phyloP scores from a whole-genome alignment of 2,329 filamentous ascomycete species.

The Colletotrichum echinochloae region DNA sequence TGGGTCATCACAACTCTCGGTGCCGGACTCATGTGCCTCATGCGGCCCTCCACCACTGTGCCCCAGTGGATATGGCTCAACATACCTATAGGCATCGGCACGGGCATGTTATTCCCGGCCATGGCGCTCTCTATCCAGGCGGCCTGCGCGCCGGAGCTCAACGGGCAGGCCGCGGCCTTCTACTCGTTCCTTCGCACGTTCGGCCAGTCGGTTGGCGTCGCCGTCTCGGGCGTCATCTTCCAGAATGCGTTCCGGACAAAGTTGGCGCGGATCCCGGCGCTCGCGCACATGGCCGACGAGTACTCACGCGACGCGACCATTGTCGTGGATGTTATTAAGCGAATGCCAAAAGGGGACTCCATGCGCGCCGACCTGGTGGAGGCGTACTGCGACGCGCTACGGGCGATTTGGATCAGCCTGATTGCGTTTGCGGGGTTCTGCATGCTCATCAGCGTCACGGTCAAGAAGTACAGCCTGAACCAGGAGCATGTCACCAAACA shows the following conservation, averaged over 20 bases:
- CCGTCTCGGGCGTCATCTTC: conserved; percentile 76
- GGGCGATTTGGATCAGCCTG: conserved; percentile 50
- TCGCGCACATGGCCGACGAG: conserved; percentile 55
- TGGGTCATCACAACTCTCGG: conserved; percentile 72
- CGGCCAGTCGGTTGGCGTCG: conserved; percentile 74
- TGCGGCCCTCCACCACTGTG: conserved; percentile 61
- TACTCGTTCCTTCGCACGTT: conserved; percentile 75
- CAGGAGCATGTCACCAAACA: conserved; percentile 50
- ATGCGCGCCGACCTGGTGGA: conserved; percentile 43
- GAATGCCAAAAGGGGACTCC: conserved; percentile 52
- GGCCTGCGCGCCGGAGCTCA: conserved; percentile 57
- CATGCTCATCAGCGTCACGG: conserved; percentile 48
- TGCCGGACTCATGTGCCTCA: conserved; percentile 64
- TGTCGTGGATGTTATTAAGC: conserved; percentile 68
- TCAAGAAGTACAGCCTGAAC: conserved; percentile 48
- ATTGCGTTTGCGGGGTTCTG: conserved; percentile 47
- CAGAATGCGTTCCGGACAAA: conserved; percentile 71
- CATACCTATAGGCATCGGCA: conserved; percentile 69
- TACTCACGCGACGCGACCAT: conserved; percentile 70
- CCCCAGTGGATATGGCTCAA: conserved; percentile 71
- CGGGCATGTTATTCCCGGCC: conserved; percentile 74
- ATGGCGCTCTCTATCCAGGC: conserved; percentile 74
- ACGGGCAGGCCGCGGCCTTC: conserved; percentile 71
- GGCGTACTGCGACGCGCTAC: conserved; percentile 50
- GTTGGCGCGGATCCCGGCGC: conserved; percentile 59